These are phyloP conservation scores for Gossypium thurberi DNA, from an alignment of 345 rosid species.

Conservation along the genomic window DNA sequence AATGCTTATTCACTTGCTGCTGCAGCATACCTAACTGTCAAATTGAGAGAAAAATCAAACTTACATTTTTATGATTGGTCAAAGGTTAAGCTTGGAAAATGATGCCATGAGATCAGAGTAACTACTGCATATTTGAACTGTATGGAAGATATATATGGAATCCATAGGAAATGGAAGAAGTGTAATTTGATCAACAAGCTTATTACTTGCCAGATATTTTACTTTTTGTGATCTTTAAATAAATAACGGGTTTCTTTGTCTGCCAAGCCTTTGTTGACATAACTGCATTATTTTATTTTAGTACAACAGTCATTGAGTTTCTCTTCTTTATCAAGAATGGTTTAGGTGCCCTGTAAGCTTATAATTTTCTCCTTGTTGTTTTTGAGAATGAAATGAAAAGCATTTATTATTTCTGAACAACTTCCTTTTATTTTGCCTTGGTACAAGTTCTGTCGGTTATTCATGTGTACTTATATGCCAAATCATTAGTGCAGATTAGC, in stretches of 20 bases:
- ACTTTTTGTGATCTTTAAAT: background rate
- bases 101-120: background rate
- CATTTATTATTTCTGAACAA: background rate
- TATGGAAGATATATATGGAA: background rate
- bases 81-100: background rate
- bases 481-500: slow-evolving; percentile 32
- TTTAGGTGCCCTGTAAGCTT: background rate
- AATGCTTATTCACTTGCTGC: background rate
- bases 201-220: background rate
- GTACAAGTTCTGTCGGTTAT: background rate
- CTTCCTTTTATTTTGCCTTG: background rate
- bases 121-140: background rate
- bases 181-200: background rate
- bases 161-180: background rate
- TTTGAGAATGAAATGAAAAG: background rate
- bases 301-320: background rate
- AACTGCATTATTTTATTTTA: background rate
- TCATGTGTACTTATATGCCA: background rate
- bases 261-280: background rate
- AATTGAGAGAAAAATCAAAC: background rate
- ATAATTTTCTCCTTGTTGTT: background rate
- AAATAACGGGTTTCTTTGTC: background rate
- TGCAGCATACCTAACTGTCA: background rate
- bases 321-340: background rate
- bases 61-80: background rate